These are phyloP conservation scores for Diatrype stigma DNA, from an alignment of 2,329 filamentous ascomycete genomes.

Conservation along the genomic window DNA sequence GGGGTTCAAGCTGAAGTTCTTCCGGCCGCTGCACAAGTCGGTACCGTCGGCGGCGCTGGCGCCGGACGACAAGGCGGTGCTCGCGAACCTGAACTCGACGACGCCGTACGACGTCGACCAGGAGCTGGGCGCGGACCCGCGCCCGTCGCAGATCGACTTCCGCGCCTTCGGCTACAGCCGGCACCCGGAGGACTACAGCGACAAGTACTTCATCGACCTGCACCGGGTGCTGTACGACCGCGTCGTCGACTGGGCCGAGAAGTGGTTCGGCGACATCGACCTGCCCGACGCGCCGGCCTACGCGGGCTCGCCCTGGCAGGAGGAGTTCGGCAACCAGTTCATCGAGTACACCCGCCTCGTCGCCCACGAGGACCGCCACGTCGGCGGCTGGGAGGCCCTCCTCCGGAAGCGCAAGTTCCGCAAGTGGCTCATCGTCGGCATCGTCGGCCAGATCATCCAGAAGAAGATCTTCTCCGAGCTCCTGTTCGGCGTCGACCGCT, in stretches of 20 bases:
- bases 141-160: conserved; percentile 22
- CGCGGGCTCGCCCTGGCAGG: conserved; percentile 19
- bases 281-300: conserved; percentile 14
- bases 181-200: conserved; percentile 18
- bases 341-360: conserved; percentile 28
- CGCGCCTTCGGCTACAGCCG: conserved; percentile 2
- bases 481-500: conserved; percentile 33
- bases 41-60: background rate
- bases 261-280: conserved; percentile 22
- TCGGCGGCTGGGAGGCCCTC: conserved; percentile 31
- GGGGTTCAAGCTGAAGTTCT: too few relatives aligned
- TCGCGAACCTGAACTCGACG: background rate
- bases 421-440: conserved; percentile 30
- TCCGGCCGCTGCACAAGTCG: too few relatives aligned
- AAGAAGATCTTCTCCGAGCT: conserved; percentile 34
- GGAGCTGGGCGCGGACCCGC: conserved; percentile 8
- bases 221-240: conserved; percentile 25
- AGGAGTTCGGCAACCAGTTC: conserved; percentile 26
- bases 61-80: background rate
- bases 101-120: background rate
- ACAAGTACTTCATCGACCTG: conserved; percentile 18
- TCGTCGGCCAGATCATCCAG: conserved; percentile 35
- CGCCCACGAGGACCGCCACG: conserved; percentile 30
- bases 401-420: conserved; percentile 25
- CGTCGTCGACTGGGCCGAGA: conserved; percentile 17